These are phyloP conservation scores for Limonium bicolor DNA, from an alignment of 148 eudicot genomes.

Conservation along the genomic window DNA sequence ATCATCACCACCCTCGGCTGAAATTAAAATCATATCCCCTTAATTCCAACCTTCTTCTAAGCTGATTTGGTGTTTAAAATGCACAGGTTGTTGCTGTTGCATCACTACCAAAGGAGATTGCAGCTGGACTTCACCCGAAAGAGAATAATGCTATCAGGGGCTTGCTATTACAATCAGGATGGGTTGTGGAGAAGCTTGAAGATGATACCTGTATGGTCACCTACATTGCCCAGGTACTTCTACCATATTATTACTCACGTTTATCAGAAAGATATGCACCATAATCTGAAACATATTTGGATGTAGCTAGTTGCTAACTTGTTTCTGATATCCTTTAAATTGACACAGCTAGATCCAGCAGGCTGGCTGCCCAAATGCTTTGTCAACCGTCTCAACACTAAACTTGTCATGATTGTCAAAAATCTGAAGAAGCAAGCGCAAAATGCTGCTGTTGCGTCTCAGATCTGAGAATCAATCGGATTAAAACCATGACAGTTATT, in stretches of 20 bases:
- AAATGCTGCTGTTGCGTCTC: conserved; percentile 17
- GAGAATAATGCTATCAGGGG: conserved; percentile 69
- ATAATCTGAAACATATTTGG: too few species aligned
- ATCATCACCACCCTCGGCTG: too few species aligned
- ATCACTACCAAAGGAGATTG: conserved; percentile 84
- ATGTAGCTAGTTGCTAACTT: neutral
- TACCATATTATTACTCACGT: too few species aligned
- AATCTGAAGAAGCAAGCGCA: conserved; percentile 67
- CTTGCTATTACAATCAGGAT: conserved; percentile 72
- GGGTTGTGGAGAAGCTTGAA: conserved; percentile 88
- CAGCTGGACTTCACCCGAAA: conserved; percentile 72
- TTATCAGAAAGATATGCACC: too few species aligned
- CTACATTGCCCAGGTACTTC: conserved; percentile 85
- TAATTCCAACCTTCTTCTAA: too few species aligned
- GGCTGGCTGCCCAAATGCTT: conserved; percentile 95
- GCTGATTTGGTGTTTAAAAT: too few species aligned
- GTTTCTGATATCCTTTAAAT: neutral
- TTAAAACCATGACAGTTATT: too few species aligned
- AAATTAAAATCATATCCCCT: too few species aligned
- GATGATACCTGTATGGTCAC: conserved; percentile 83
- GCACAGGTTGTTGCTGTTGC: conserved; percentile 96
- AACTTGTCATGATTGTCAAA: conserved; percentile 77
- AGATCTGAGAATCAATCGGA: too few species aligned
- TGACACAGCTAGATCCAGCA: conserved; percentile 78
- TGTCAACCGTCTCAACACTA: conserved; percentile 80